Evolutionary conservation across 225 moss, liverwort and hornwort species (phyloP).

Genomic region (Physcomitrium patens): DNA sequence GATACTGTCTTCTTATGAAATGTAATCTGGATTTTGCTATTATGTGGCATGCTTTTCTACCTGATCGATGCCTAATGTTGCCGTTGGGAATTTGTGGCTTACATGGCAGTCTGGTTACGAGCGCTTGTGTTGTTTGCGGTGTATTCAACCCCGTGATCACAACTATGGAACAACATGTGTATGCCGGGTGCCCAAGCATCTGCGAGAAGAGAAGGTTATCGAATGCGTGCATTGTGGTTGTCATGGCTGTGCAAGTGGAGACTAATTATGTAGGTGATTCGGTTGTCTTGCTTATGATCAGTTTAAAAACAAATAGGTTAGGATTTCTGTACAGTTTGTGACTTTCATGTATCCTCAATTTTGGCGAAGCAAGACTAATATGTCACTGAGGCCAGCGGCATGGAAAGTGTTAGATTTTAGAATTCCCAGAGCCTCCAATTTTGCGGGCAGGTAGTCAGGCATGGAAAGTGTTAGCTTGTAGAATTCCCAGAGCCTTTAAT

Average conservation of each 20-base stretch:
- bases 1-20: neutral
- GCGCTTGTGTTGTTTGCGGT: constrained; percentile 94
- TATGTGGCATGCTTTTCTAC: neutral
- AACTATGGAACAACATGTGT: constrained; percentile 99
- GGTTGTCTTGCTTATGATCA: constrained; percentile 20
- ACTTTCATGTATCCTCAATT: constrained; percentile 20
- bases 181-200: constrained; percentile 98
- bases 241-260: constrained; percentile 99
- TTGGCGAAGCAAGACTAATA: constrained; percentile 24
- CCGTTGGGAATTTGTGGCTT: constrained; percentile 13
- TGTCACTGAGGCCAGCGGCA: constrained; percentile 17
- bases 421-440: constrained; percentile 20
- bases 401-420: constrained; percentile 18
- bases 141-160: constrained; percentile 99
- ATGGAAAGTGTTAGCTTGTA: constrained; percentile 17
- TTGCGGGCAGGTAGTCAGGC: constrained; percentile 13
- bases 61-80: constrained; percentile 14
- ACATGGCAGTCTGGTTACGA: constrained; percentile 89
- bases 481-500: constrained; percentile 19
- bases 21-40: neutral
- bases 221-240: constrained; percentile 99
- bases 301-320: constrained; percentile 19
- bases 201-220: constrained; percentile 98
- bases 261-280: constrained; percentile 40
- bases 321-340: constrained; percentile 45